Conservation (phyloP, 2,329 filamentous ascomycete genomes). For the Reticulascus tulasneorum region DNA sequence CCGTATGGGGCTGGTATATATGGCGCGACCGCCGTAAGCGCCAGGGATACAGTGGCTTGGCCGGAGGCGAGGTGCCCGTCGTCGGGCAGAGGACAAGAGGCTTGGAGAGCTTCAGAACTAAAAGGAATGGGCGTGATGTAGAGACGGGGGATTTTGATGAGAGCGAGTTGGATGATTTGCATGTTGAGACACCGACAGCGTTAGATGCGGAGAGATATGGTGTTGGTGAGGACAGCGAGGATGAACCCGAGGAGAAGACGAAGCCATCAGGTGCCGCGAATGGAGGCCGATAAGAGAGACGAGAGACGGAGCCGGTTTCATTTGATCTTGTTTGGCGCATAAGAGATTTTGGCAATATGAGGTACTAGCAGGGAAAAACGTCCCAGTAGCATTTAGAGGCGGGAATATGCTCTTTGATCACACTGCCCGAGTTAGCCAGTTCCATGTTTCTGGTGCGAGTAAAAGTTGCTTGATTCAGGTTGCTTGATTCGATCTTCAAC, state of each 20-base stretch:
- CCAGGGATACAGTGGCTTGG: constrained; percentile 50
- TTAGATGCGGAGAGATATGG: constrained; percentile 48
- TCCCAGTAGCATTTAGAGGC: too few relatives aligned
- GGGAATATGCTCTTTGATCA: too few relatives aligned
- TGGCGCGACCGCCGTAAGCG: constrained; percentile 58
- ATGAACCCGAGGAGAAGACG: constrained; percentile 33
- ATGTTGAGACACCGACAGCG: constrained; percentile 43
- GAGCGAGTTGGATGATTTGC: constrained; percentile 59
- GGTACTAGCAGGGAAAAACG: too few relatives aligned
- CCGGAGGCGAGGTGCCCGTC: constrained; percentile 29
- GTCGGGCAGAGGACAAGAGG: constrained; percentile 23
- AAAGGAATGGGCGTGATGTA: constrained; percentile 46
- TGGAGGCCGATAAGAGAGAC: constrained; percentile 12
- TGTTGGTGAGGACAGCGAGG: constrained; percentile 54
- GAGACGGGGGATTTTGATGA: constrained; percentile 65
- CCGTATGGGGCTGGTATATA: constrained; percentile 69
- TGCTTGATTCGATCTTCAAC: too few relatives aligned
- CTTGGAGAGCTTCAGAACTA: constrained; percentile 44
- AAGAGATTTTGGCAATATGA: too few relatives aligned
- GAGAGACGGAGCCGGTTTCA: background rate
- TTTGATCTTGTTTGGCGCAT: too few relatives aligned
- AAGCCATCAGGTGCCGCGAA: constrained; percentile 8
- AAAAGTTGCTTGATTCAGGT: too few relatives aligned
- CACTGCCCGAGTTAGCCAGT: too few relatives aligned
- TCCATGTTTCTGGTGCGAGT: too few relatives aligned